phyloP scores from a whole-genome alignment of 768 basidiomycete species.

The Panellus pusillus region DNA sequence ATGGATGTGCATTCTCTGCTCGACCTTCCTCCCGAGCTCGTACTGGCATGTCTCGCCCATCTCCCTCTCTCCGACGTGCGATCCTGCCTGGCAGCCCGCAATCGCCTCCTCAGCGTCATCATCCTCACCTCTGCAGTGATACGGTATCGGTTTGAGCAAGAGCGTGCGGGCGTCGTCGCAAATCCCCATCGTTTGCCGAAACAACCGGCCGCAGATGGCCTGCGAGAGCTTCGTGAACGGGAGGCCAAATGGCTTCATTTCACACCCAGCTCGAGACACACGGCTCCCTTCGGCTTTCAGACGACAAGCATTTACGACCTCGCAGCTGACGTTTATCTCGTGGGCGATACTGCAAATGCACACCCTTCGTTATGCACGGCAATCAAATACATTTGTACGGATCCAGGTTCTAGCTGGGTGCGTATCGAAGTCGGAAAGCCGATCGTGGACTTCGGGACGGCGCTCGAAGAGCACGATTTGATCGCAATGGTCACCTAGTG shows the following conservation, averaged over 20 bases:
- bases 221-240: constrained; percentile 1
- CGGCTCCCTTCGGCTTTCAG: constrained; percentile 14
- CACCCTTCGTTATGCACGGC: constrained; percentile 8
- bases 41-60: constrained; percentile 1
- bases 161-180: constrained; percentile 20
- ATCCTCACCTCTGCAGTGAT: constrained; percentile 15
- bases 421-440: constrained; percentile 8
- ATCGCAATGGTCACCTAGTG: constrained; percentile 19
- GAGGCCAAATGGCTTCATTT: constrained; percentile 19
- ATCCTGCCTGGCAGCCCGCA: background rate
- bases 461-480: constrained; percentile 25
- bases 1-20: background rate
- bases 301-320: constrained; percentile 20
- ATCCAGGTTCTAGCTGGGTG: background rate
- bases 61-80: background rate
- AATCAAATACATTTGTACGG: background rate
- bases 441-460: constrained; percentile 23
- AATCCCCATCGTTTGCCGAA: constrained; percentile 9
- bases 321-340: background rate
- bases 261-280: constrained; percentile 9
- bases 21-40: constrained; percentile 1
- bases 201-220: constrained; percentile 6
- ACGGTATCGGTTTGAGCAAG: constrained; percentile 12
- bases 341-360: background rate
- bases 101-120: background rate